Evolutionary conservation across 192 early-diverging fungal genomes (phyloP).

Genomic region (Rhizophagus clarus): DNA sequence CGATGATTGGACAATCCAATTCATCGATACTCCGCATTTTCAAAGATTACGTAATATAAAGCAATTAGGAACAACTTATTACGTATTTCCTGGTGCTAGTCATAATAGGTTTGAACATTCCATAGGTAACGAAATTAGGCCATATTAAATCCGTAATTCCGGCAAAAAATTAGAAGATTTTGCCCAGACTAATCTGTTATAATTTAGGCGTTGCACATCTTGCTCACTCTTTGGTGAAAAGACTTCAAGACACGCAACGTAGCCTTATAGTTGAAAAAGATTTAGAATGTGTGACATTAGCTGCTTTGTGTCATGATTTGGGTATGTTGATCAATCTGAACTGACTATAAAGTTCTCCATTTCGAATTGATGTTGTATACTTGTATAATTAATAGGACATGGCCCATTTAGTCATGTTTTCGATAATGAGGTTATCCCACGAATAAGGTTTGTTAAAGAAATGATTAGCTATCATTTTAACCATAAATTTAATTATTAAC

Average conservation of each 20-base stretch:
- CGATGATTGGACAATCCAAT: conserved; percentile 60
- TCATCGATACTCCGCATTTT: conserved; percentile 95
- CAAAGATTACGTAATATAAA: conserved; percentile 93
- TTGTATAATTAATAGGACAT: conserved; percentile 63
- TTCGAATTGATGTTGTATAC: not conserved
- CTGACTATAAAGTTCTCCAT: not conserved
- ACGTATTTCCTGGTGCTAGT: conserved; percentile 90
- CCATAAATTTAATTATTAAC: not conserved
- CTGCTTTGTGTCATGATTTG: conserved; percentile 93
- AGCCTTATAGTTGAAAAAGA: conserved; percentile 82
- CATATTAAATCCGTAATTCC: not conserved
- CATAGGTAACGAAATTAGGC: conserved; percentile 44
- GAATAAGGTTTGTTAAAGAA: conserved; percentile 36
- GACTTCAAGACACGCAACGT: conserved; percentile 73
- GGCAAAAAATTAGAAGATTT: not conserved
- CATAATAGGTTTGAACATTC: conserved; percentile 98
- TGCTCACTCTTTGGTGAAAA: conserved; percentile 70
- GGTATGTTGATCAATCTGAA: conserved; percentile 39
- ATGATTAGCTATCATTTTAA: not conserved
- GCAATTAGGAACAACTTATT: conserved; percentile 83
- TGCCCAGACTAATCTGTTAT: conserved; percentile 7
- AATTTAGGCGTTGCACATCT: conserved; percentile 78
- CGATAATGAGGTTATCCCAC: conserved; percentile 86
- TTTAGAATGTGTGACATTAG: conserved; percentile 82
- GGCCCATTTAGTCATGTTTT: conserved; percentile 96